A percentile compares a stretch with the other conserved stretches of the same genome.
Conservation (phyloP, 2,329 filamentous ascomycete genomes). For the Coniochaeta sp. region DNA sequence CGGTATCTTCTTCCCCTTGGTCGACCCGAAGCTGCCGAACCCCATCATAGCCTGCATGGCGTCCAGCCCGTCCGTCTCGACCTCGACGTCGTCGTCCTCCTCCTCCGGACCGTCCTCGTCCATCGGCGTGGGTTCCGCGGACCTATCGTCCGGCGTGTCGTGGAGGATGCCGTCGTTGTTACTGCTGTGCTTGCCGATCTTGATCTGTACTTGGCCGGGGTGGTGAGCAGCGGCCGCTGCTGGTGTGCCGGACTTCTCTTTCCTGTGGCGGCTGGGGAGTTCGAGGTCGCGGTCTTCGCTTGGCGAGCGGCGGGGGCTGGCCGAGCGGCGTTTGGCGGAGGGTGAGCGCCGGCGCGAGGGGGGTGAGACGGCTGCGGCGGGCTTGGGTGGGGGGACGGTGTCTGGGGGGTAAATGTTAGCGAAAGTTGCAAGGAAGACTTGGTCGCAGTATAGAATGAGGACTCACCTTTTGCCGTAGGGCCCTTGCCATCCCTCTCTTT, state of each 20-base stretch:
- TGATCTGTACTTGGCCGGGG: background rate
- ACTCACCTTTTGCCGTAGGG: background rate
- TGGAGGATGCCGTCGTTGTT: conserved; percentile 1
- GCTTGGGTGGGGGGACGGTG: background rate
- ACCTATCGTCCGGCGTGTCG: conserved; percentile 7
- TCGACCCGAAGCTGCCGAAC: conserved; percentile 77
- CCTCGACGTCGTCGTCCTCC: conserved; percentile 43
- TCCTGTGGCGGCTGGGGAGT: conserved; percentile 15
- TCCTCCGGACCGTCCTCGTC: conserved; percentile 28
- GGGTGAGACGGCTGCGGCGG: background rate
- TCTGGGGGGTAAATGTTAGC: background rate
- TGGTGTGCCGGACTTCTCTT: conserved; percentile 5
- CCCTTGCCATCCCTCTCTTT: background rate
- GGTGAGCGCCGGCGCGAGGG: background rate
- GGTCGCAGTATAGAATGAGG: background rate
- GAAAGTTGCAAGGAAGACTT: too few relatives aligned
- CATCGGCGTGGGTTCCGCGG: conserved; percentile 9
- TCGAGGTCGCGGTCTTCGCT: conserved; percentile 9
- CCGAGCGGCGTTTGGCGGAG: conserved; percentile 10
- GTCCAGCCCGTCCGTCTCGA: conserved; percentile 60
- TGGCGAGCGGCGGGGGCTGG: conserved; percentile 9
- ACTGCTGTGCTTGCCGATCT: background rate
- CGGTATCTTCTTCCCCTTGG: conserved; percentile 80
- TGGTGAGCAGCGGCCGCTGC: too few relatives aligned
- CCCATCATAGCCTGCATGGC: conserved; percentile 85